Evolutionary conservation across 2,329 filamentous ascomycete genomes (phyloP).

Genomic region (Penicillium sp.): DNA sequence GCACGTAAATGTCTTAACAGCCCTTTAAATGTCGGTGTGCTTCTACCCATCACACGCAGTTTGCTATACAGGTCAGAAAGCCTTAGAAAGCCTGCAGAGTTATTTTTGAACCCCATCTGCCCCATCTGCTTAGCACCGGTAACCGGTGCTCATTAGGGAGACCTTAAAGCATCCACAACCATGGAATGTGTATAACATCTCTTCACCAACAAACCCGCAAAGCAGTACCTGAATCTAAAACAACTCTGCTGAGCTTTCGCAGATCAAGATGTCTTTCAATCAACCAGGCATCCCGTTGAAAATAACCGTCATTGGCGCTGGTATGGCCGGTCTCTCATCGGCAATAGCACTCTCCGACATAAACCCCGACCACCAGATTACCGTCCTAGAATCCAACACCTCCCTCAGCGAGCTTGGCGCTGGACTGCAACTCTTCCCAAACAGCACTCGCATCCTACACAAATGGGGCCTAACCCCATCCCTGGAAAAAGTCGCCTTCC

Average conservation of each 20-base stretch:
- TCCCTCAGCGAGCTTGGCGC: neutral
- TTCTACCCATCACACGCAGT: no score
- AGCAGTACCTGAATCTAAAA: neutral
- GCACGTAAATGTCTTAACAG: no score
- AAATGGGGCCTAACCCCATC: neutral
- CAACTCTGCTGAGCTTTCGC: neutral
- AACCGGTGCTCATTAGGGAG: neutral
- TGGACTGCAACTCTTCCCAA: neutral
- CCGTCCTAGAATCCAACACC: neutral
- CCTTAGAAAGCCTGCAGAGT: no score
- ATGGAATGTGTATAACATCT: neutral
- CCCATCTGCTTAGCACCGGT: neutral
- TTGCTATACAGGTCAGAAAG: no score
- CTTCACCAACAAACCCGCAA: neutral
- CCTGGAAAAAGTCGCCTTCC: neutral
- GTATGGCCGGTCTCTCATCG: neutral
- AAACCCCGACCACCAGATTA: neutral
- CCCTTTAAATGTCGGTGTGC: no score
- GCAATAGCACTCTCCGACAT: neutral
- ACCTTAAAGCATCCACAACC: neutral
- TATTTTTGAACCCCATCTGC: neutral
- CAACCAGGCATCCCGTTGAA: neutral
- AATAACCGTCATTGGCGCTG: neutral
- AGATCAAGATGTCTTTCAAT: neutral
- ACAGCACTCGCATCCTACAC: neutral